Evolutionary conservation across 2,329 filamentous ascomycete species (phyloP).

Genomic region (Tothia fuscella): DNA sequence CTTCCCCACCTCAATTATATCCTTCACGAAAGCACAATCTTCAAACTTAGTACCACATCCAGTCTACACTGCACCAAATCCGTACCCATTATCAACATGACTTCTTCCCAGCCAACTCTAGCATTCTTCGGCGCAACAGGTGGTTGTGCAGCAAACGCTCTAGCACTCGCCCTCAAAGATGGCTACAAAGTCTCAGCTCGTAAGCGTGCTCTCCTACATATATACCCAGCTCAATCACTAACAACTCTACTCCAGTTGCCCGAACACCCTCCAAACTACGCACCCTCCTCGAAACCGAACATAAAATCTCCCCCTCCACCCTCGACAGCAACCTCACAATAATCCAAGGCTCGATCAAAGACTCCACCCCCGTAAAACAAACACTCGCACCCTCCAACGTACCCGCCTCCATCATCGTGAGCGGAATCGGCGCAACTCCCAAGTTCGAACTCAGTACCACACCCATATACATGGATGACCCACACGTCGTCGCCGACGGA

Average conservation of each 20-base stretch:
- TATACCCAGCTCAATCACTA: not conserved
- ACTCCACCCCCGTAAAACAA: slow-evolving; percentile 28
- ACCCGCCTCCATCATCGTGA: slow-evolving; percentile 33
- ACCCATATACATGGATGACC: slow-evolving; percentile 19
- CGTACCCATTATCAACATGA: not conserved
- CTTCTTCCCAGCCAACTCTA: slow-evolving; percentile 12
- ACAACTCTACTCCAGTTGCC: slow-evolving; percentile 24
- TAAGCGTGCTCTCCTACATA: slow-evolving; percentile 11
- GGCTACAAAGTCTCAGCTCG: slow-evolving; percentile 34
- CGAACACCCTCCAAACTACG: slow-evolving; percentile 39
- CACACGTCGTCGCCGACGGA: slow-evolving; percentile 23
- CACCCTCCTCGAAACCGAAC: slow-evolving; percentile 26
- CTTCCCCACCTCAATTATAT: too few species aligned
- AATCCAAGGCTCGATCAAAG: slow-evolving; percentile 34
- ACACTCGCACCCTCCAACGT: slow-evolving; percentile 20
- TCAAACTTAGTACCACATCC: too few species aligned
- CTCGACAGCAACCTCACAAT: slow-evolving; percentile 34
- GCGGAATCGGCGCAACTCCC: slow-evolving; percentile 33
- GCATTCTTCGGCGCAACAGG: slow-evolving; percentile 43
- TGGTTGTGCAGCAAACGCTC: slow-evolving; percentile 32
- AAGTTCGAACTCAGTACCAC: slow-evolving; percentile 16
- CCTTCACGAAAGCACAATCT: too few species aligned
- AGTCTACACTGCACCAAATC: too few species aligned
- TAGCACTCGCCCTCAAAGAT: slow-evolving; percentile 32
- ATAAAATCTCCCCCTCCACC: slow-evolving; percentile 25